A percentile compares a stretch with the other conserved stretches of the same genome.
phyloP scores from a whole-genome alignment of 768 basidiomycete species.

The Grammothele lineata region DNA sequence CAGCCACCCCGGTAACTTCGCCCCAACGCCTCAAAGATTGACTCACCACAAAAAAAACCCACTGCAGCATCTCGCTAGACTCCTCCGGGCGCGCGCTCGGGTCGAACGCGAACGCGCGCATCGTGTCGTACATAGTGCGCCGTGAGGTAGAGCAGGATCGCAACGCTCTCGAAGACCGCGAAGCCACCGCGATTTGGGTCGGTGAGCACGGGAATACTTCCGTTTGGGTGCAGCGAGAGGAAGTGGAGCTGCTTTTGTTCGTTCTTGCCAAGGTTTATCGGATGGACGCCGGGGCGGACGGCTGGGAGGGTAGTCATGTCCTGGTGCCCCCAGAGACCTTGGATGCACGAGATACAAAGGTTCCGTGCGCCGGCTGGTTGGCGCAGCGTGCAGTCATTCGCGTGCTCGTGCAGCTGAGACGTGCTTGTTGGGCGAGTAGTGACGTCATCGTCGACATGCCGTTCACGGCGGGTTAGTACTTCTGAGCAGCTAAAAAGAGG shows the following conservation, averaged over 20 bases:
- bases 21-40: too few relatives aligned
- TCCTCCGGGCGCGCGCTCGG: slow-evolving; percentile 45
- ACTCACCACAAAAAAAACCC: slow-evolving; percentile 77
- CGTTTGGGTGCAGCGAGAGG: slow-evolving; percentile 68
- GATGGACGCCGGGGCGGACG: slow-evolving; percentile 42
- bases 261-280: slow-evolving; percentile 55
- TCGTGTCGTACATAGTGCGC: slow-evolving; percentile 78
- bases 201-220: slow-evolving; percentile 65
- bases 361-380: too few relatives aligned
- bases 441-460: too few relatives aligned
- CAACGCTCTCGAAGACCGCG: slow-evolving; percentile 67
- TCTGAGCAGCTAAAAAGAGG: too few relatives aligned
- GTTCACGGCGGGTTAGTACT: too few relatives aligned
- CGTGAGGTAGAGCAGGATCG: slow-evolving; percentile 77
- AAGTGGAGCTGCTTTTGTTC: slow-evolving; percentile 80
- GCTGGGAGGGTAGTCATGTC: too few relatives aligned
- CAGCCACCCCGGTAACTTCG: not conserved
- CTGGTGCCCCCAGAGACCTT: too few relatives aligned
- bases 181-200: slow-evolving; percentile 63
- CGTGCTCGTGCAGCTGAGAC: too few relatives aligned
- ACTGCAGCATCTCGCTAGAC: slow-evolving; percentile 71
- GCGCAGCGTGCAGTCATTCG: too few relatives aligned
- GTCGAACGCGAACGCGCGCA: slow-evolving; percentile 62
- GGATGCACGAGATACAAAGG: too few relatives aligned
- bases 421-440: too few relatives aligned